Percentiles rank a stretch among this genome's conserved stretches.
phyloP scores from a whole-genome alignment of 805 yeast genomes.

The Teunomyces aglyptinius region DNA sequence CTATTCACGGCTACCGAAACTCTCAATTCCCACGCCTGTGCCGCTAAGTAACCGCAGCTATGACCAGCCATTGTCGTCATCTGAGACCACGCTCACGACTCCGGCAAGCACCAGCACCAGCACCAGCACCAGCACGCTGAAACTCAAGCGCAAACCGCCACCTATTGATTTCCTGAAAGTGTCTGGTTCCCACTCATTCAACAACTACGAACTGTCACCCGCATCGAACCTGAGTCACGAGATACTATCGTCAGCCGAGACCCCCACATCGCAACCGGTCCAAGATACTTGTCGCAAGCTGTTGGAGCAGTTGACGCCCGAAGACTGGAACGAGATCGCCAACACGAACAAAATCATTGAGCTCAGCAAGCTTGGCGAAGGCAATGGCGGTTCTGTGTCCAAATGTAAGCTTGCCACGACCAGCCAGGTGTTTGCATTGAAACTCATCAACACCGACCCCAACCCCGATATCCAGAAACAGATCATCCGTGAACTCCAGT shows the following conservation, averaged over 20 bases:
- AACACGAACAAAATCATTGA: constrained; percentile 62
- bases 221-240: background rate
- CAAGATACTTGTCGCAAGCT: constrained; percentile 3
- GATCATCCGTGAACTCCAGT: constrained; percentile 85
- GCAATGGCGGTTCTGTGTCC: constrained; percentile 88
- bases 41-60: constrained; percentile 8
- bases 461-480: constrained; percentile 88
- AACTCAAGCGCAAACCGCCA: constrained; percentile 38
- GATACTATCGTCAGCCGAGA: background rate
- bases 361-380: constrained; percentile 81
- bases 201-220: background rate
- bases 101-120: constrained; percentile 3
- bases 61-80: constrained; percentile 5
- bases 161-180: constrained; percentile 41
- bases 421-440: constrained; percentile 76
- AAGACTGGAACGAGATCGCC: constrained; percentile 69
- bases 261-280: background rate
- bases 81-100: constrained; percentile 6
- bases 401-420: constrained; percentile 56
- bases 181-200: constrained; percentile 8
- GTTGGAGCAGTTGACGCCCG: constrained; percentile 61
- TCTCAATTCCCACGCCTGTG: constrained; percentile 27
- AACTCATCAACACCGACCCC: constrained; percentile 68
- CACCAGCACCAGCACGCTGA: constrained; percentile 2
- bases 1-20: constrained; percentile 21